Percentiles rank a stretch among this genome's conserved stretches.
phyloP scores from a whole-genome alignment of 352 stramenopile genomes.

The Thraustotheca clavata region DNA sequence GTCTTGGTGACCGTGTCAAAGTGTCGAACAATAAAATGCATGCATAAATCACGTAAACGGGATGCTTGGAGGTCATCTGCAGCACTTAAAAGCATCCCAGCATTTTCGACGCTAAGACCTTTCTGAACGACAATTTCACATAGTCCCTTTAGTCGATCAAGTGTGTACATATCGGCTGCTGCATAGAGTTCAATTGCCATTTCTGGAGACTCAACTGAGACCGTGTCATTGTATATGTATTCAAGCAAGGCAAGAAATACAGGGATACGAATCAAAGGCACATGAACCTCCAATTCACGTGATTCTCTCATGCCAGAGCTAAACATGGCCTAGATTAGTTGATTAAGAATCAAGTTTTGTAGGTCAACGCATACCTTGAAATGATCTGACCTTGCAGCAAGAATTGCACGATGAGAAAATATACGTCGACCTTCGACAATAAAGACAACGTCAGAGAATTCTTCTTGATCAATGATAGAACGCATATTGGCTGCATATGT shows the following conservation, averaged over 20 bases:
- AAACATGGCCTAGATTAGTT: conserved; percentile 74
- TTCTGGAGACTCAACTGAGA: conserved; percentile 85
- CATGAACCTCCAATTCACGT: conserved; percentile 75
- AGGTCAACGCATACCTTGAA: conserved; percentile 38
- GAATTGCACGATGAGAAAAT: conserved; percentile 84
- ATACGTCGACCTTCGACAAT: conserved; percentile 77
- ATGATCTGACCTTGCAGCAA: conserved; percentile 91
- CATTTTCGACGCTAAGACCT: conserved; percentile 82
- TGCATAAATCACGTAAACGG: conserved; percentile 81
- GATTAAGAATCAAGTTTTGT: neutral
- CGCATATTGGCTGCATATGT: conserved; percentile 87
- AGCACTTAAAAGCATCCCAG: conserved; percentile 71
- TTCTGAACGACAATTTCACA: conserved; percentile 89
- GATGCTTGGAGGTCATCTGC: conserved; percentile 78
- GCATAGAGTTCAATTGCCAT: conserved; percentile 93
- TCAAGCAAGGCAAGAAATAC: conserved; percentile 94
- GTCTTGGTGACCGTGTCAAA: conserved; percentile 90
- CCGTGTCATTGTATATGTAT: conserved; percentile 96
- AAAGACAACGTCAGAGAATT: conserved; percentile 86
- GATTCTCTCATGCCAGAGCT: conserved; percentile 91
- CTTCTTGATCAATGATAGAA: conserved; percentile 86
- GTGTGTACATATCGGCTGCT: conserved; percentile 90
- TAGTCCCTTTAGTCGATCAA: conserved; percentile 89
- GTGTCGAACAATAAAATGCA: conserved; percentile 84
- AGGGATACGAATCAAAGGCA: conserved; percentile 82